Conservation (phyloP, 192 early-diverging fungal species). For the Coemansia umbellata region DNA sequence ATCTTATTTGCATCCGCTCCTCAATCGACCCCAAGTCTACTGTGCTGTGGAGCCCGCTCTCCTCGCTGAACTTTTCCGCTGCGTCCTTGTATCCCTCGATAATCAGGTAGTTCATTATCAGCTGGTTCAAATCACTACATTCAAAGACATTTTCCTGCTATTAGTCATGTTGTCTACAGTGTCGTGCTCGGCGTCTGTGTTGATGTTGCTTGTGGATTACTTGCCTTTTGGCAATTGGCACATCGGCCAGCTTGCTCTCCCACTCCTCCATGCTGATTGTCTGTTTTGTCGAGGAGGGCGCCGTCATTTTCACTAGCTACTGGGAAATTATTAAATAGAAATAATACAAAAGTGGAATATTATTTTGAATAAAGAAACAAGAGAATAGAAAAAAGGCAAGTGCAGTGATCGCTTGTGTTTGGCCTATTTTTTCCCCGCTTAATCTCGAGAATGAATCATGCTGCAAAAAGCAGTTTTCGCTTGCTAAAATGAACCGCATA, state of each 20-base stretch:
- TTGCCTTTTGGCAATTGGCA: constrained; percentile 81
- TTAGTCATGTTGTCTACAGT: too few species aligned
- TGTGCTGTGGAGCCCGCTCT: constrained; percentile 73
- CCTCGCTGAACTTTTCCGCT: constrained; percentile 90
- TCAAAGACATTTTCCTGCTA: not conserved
- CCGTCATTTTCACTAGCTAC: constrained; percentile 15
- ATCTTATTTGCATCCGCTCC: constrained; percentile 92
- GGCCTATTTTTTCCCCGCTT: too few species aligned
- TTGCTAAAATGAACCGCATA: too few species aligned
- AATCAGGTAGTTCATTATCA: constrained; percentile 98
- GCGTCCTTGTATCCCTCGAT: constrained; percentile 99
- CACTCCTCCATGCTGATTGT: constrained; percentile 73
- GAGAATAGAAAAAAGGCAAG: not conserved
- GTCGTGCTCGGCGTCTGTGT: too few species aligned
- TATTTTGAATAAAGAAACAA: not conserved
- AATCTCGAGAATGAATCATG: too few species aligned
- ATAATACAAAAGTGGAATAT: constrained; percentile 14
- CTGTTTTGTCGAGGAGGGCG: constrained; percentile 54
- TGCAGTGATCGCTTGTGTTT: too few species aligned
- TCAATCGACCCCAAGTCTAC: constrained; percentile 88
- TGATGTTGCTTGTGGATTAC: too few species aligned
- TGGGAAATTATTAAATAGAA: not conserved
- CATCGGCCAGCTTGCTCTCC: constrained; percentile 76
- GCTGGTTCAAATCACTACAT: constrained; percentile 89
- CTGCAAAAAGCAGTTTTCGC: too few species aligned